Evolutionary conservation across 208 protist species (phyloP), one percentile per base, ranked within the genome.

Genomic region (Wallacemonas rigidus): DNA sequence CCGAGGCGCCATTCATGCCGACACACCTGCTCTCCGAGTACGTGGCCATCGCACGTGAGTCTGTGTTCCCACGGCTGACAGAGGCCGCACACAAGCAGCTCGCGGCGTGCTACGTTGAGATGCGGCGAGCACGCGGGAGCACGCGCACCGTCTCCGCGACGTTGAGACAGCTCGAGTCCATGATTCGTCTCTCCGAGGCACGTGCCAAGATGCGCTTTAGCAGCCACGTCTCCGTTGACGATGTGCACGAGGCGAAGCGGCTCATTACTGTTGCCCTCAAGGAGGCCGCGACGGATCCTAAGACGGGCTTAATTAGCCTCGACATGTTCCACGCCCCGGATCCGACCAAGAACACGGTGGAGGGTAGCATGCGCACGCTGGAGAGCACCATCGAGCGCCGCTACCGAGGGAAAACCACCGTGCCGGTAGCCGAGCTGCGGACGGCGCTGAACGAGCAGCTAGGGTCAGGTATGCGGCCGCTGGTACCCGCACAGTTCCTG

Each of bases 151-250:
- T 99, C 17, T 96, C 98, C 3, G 98, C 99, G 0, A 99, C 99
- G 14, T 89, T 99, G 40, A 88, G 99, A 43, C 99, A 99, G 85
- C 89, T 99, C 0, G 98, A 99, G 79, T 99, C 97, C 39, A 92
- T 99, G 67, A 99, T 99, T 63, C 97, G 99, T 5, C 86, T 99
- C 1, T 77, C 94, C n/a, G 97, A 99, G 80, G 89, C 95, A 43
- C 79, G 81, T 11, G 91, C 95, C 26, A 97, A 96, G 81, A 98
- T 99, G 93, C 94, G 95, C 17, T 93, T 94, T 61, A 67, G 70
- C 44, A 39, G 47, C 12, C 77, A 86, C 40, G 96, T 99, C 1
- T 77, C 70, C 9, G 78, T 79, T 51, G 81, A 89, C 43, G 95
- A 99, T 55, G 96, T 98, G 38, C 40, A 75, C 50, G 93, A 98